Evolutionary conservation across 495 filamentous ascomycete genomes (phyloP), one percentile per base, ranked within the genome.

Genomic region (Neurospora sp.): DNA sequence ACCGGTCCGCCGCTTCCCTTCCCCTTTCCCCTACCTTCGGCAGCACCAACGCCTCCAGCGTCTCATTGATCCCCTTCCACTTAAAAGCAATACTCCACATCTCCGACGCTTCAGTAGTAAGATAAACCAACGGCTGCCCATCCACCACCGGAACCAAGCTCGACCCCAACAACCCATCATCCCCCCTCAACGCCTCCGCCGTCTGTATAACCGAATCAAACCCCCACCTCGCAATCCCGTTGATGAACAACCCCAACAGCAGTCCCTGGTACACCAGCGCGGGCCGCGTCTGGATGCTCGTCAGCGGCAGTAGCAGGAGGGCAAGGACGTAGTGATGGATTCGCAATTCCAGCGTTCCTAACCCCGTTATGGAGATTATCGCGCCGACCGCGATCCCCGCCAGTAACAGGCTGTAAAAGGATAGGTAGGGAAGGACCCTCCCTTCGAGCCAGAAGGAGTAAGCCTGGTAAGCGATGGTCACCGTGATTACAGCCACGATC

Each of bases 281-380:
- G 0, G 91, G 90, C 0, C 95, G 87, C 4, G 91, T 97, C 71
- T 95, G 93, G 69, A 97, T 87, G 53, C 89, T 88, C 0, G 94
- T 97, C 0, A 93, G 93, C 0, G 93, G 94, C 16, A 97, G 88
- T 0, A 98, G 87, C 2, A 89, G 79, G 2, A 98, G 83, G 12
- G 92, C 94, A 16, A 99, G 87, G 75, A 99, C 91, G 76, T 99
- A 99, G 80, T 99, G 96, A 77, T 99, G 96, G 72, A 99, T 96
- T n/a, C 96, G 88, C 59, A 99, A 86, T 70, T 88, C 91, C 2
- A 96, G 89, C 27, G 87, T 35, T 61, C 53, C 53, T 6, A 14
- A 1, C 11, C 53, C 53, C 12, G 2, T 27, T 3, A 61, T 87
- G 0, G 95, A 94, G 3, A 97, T 81, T 2, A 86, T 85, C 2